Percentiles rank a stretch among this genome's conserved stretches.
Conservation (phyloP, 441 rosid species). For the Croton setiger region DNA sequence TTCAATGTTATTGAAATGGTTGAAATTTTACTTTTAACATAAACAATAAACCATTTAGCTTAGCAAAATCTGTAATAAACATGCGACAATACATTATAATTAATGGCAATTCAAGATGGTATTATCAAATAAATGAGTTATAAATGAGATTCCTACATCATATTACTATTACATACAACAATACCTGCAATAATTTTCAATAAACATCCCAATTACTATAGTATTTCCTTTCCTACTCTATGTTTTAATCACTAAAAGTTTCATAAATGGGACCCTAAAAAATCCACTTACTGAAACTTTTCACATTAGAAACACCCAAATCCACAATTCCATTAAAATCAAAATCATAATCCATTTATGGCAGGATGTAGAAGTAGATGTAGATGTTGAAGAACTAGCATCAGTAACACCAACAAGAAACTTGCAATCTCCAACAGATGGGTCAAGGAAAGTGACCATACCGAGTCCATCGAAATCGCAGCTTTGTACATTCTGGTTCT, state of each 20-base stretch:
- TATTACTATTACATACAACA: conserved; percentile 9
- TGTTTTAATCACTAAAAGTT: conserved; percentile 24
- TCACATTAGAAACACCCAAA: conserved; percentile 41
- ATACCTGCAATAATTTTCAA: conserved; percentile 22
- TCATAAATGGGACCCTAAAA: conserved; percentile 32
- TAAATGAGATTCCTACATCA: conserved; percentile 8
- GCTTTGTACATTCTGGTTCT: conserved; percentile 66
- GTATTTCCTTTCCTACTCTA: conserved; percentile 29
- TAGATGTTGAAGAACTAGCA: conserved; percentile 25
- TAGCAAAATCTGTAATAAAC: too few species aligned
- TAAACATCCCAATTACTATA: conserved; percentile 24
- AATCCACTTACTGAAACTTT: conserved; percentile 30
- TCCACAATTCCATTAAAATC: conserved; percentile 34
- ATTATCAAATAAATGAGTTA: conserved; percentile 10
- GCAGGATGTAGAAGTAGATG: conserved; percentile 9
- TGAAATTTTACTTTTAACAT: too few species aligned
- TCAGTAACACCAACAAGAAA: conserved; percentile 89
- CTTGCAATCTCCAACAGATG: conserved; percentile 81
- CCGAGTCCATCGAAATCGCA: conserved; percentile 87
- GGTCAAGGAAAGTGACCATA: conserved; percentile 76
- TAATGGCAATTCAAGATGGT: conserved; percentile 7
- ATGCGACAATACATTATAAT: too few species aligned
- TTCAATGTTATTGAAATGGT: too few species aligned
- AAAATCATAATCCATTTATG: conserved; percentile 31
- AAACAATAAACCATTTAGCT: too few species aligned